A percentile compares a stretch with the other conserved stretches of the same genome.
phyloP scores from a whole-genome alignment of 179 eudicot species.

The Camellia oleifera region DNA sequence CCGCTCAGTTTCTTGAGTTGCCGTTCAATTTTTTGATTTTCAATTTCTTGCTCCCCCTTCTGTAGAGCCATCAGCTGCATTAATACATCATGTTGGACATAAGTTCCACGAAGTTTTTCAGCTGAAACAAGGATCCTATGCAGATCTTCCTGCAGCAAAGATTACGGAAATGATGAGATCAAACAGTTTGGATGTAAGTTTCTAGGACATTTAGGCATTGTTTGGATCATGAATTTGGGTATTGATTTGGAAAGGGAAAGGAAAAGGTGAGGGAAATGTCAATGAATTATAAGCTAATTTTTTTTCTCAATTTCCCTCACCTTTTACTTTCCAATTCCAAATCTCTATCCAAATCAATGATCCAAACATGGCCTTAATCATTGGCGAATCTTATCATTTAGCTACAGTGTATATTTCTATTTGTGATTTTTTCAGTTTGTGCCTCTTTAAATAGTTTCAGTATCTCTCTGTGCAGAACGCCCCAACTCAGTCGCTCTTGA shows the following conservation, averaged over 20 bases:
- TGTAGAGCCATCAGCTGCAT: constrained; percentile 53
- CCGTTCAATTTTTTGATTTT: background rate
- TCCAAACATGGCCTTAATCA: too few relatives aligned
- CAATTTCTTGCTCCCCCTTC: constrained; percentile 7
- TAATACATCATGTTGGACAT: constrained; percentile 54
- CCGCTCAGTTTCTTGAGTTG: background rate
- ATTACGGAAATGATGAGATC: constrained; percentile 88
- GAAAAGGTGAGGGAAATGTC: too few relatives aligned
- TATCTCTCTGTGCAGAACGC: constrained; percentile 60
- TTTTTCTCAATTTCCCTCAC: too few relatives aligned
- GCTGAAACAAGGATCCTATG: constrained; percentile 60
- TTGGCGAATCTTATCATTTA: background rate
- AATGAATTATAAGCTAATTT: too few relatives aligned
- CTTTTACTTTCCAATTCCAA: too few relatives aligned
- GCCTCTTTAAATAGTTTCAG: background rate
- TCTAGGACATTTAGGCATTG: background rate
- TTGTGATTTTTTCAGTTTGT: background rate
- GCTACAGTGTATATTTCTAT: background rate
- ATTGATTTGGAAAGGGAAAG: too few relatives aligned
- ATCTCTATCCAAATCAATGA: too few relatives aligned
- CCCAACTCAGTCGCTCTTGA: constrained; percentile 91
- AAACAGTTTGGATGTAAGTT: constrained; percentile 78
- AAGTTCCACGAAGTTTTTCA: constrained; percentile 89
- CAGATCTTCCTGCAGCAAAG: constrained; percentile 75
- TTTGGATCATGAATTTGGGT: background rate